Evolutionary conservation across 1,284 basidiomycete species (phyloP).

Genomic region (Coniophora puteana): DNA sequence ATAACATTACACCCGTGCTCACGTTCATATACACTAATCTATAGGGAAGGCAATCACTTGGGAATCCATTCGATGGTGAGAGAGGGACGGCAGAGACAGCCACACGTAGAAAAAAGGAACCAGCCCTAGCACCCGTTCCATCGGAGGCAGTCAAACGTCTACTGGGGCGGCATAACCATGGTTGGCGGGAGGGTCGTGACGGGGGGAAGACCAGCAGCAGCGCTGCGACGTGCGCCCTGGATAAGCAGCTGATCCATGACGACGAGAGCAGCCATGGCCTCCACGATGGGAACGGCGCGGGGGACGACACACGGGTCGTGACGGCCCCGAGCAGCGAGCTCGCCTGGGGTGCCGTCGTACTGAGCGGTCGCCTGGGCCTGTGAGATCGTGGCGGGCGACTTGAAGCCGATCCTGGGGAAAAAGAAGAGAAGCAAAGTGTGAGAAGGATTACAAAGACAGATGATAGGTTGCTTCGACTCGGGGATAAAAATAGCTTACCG

Average conservation of each 20-base stretch:
- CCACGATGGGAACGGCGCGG: constrained; percentile 96
- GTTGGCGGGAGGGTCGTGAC: constrained; percentile 85
- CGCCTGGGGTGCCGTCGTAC: constrained; percentile 89
- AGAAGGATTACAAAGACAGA: not conserved
- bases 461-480: not conserved
- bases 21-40: not conserved
- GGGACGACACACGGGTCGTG: constrained; percentile 99
- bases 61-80: too few species aligned
- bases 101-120: too few species aligned
- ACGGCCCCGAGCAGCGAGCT: constrained; percentile 86
- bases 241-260: constrained; percentile 91
- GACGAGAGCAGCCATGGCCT: constrained; percentile 95
- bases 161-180: constrained; percentile 60
- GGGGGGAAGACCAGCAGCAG: constrained; percentile 65
- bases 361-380: constrained; percentile 88
- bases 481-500: constrained; percentile 46
- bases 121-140: too few species aligned
- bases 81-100: too few species aligned
- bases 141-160: too few species aligned
- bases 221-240: constrained; percentile 77
- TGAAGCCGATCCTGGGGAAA: constrained; percentile 82
- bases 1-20: too few species aligned
- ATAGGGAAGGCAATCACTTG: too few species aligned
- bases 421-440: constrained; percentile 8
- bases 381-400: constrained; percentile 97